Conservation (phyloP, 164 flowering plant species). For the Tetrastigma voinierianum region DNA sequence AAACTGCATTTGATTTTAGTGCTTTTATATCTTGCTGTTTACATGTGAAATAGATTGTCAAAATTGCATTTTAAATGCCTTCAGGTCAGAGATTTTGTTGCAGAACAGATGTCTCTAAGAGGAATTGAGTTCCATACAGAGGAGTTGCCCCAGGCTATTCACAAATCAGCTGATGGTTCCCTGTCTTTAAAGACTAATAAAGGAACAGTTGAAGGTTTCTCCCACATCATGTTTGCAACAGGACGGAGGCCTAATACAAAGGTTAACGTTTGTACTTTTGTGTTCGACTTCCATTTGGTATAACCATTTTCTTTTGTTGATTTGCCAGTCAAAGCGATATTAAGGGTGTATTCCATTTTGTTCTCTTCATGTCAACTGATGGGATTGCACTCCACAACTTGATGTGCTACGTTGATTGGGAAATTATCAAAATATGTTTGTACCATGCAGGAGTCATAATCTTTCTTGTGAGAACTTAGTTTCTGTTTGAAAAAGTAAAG, state of each 20-base stretch:
- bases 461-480: no score
- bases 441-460: no score
- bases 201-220: slow-evolving; percentile 86
- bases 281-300: not conserved
- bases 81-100: slow-evolving; percentile 92
- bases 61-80: slow-evolving; percentile 3
- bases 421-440: no score
- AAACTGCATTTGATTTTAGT: not conserved
- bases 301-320: no score
- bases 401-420: no score
- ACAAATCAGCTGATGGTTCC: slow-evolving; percentile 71
- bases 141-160: slow-evolving; percentile 82
- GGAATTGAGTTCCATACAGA: slow-evolving; percentile 93
- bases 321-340: no score
- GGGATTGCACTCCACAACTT: no score
- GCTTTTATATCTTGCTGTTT: not conserved
- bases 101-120: slow-evolving; percentile 86
- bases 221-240: slow-evolving; percentile 99
- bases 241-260: slow-evolving; percentile 93
- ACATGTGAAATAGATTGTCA: not conserved
- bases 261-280: slow-evolving; percentile 39
- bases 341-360: no score
- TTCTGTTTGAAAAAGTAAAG: no score
- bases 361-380: no score
- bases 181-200: slow-evolving; percentile 82